Evolutionary conservation across 2,329 filamentous ascomycete genomes (phyloP).

Genomic region (Orbilia oligospora): DNA sequence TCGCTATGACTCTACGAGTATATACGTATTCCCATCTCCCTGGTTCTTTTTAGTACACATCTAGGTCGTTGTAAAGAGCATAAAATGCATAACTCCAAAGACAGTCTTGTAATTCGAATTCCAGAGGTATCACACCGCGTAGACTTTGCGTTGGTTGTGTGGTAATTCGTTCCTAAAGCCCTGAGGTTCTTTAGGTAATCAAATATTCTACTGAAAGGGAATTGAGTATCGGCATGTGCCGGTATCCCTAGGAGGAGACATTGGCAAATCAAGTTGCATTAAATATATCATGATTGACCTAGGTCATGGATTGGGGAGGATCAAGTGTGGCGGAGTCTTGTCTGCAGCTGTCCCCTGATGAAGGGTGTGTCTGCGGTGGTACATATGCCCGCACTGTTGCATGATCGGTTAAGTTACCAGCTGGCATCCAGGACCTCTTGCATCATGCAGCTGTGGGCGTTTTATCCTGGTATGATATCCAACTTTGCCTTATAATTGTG

Average conservation of each 20-base stretch:
- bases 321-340: neutral
- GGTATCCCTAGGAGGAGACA: neutral
- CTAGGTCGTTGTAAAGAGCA: too few relatives aligned
- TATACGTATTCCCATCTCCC: too few relatives aligned
- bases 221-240: neutral
- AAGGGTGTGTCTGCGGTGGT: neutral
- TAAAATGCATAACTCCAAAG: too few relatives aligned
- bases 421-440: neutral
- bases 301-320: neutral
- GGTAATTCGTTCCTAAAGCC: neutral
- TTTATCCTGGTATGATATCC: conserved; percentile 7
- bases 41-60: too few relatives aligned
- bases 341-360: neutral
- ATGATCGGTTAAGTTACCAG: conserved; percentile 25
- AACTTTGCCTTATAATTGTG: conserved; percentile 9
- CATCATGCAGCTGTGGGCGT: neutral
- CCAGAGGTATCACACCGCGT: neutral
- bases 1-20: too few relatives aligned
- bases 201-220: too few relatives aligned
- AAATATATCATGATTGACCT: neutral
- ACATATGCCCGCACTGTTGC: conserved; percentile 20
- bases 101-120: too few relatives aligned
- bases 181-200: too few relatives aligned
- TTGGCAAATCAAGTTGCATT: conserved; percentile 11
- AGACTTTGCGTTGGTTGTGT: conserved; percentile 13